Evolutionary conservation across 345 rosid genomes (phyloP).

Genomic region (Euphorbia peplus): DNA sequence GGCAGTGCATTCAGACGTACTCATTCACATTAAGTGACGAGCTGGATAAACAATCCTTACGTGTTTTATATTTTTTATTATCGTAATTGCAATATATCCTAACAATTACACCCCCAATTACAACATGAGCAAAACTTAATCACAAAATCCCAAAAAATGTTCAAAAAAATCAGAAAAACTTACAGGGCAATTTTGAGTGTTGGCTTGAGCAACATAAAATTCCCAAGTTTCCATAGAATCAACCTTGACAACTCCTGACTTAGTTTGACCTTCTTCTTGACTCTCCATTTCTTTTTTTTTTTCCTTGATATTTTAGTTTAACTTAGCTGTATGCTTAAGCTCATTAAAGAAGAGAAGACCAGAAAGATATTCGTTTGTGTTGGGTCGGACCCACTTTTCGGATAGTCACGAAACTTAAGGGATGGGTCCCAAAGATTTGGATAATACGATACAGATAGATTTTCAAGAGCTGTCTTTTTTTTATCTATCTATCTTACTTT

Average conservation of each 20-base stretch:
- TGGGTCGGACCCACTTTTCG: conserved; percentile 17
- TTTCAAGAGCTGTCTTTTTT: not conserved
- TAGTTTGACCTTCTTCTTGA: conserved; percentile 47
- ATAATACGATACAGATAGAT: not conserved
- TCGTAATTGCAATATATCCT: no score
- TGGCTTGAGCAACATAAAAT: conserved; percentile 53
- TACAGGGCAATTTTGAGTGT: conserved; percentile 62
- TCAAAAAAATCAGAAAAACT: no score
- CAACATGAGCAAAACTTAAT: not conserved
- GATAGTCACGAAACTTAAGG: conserved; percentile 1
- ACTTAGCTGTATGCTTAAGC: not conserved
- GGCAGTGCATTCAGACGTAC: no score
- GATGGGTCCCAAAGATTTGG: conserved; percentile 1
- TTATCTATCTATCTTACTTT: no score
- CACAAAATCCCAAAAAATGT: not conserved
- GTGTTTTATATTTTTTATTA: no score
- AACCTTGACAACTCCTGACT: conserved; percentile 54
- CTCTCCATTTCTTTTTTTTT: conserved; percentile 32
- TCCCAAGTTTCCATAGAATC: conserved; percentile 73
- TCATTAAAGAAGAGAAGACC: not conserved
- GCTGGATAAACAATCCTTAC: no score
- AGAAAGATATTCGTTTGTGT: not conserved
- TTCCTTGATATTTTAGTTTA: not conserved
- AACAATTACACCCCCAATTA: not conserved
- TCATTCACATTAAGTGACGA: no score